Base-by-base conservation (phyloP, 2,329 filamentous ascomycete species). In the Fusarium avenaceum region DNA sequence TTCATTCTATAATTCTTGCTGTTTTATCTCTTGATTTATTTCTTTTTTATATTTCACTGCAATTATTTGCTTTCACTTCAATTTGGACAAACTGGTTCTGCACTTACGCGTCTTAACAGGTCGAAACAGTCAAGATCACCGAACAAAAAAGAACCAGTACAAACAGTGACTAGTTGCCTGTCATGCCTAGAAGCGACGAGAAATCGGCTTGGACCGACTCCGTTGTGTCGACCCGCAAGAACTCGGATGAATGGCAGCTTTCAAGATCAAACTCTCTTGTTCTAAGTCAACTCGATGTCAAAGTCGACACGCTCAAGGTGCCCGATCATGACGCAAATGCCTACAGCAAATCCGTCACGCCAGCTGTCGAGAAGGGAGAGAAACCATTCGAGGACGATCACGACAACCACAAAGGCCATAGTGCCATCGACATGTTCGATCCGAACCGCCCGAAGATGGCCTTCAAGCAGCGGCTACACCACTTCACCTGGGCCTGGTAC, bases 361-460 rank as follows among this genome's bases (percentile, higher is more conserved):
- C 51, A 1, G 51, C 51, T 30, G 51, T 54, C n/a, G 51, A 54
- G 32, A 54, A 48, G 19, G 51, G 51, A 7, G 13, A 38, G 4
- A 30, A 48, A 6, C 51, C 51, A 2, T 54, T 54, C 14, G 51
- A 48, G 10, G 32, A 14, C 10, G 28, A 54, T 10, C 13, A 47
- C 6, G 43, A 54, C 4, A n/a, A 30, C 5, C 24, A 54, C 15
- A 14, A 47, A 11, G 32, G 45, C 2, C 40, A 47, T 26, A 26
- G 26, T 26, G 26, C 8, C 3, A 9, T 26, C 14, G 51, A 54
- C 11, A 54, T 54, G 51, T 54, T 54, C 51, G 51, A 54, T 43
- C 42, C 51, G 14, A 54, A 54, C n/a, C 42, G 51, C 26, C 51
- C 51, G n/a, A 54, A 54, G n/a, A 54, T 54, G 51, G 30, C 51